Evolutionary conservation across 306 rosid species (phyloP), one percentile per base, ranked within the genome.

Genomic region (Fragaria iinumae): DNA sequence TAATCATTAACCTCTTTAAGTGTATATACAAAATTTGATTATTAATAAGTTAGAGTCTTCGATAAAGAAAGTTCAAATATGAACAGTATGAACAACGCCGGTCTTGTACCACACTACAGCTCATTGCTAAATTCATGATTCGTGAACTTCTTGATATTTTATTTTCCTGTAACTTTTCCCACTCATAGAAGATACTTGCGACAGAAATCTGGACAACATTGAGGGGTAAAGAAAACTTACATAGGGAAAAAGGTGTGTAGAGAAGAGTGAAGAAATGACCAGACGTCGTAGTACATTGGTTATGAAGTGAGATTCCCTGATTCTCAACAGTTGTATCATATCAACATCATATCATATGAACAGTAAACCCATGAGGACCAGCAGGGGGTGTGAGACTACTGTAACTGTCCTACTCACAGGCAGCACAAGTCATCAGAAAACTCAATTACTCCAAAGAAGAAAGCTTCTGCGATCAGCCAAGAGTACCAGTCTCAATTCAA

Each of bases 361-460:
- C 70, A 65, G 70, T 36, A 36, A 65, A 65, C n/a, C 43, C 70
- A 65, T 38, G 48, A 65, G 70, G 20, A 14, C 43, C 34, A 8
- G 44, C 44, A 6, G 36, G 36, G 52, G 55, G 67, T 44, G 12
- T 1, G 1, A 32, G 36, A 32, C 36, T 32, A 32, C 36, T 32
- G 36, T 32, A 32, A 32, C 36, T 32, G 36, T 32, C 0, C 4
- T 32, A 3, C 36, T 32, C 68, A 29, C 57, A 49, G 82, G 68
- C 62, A 25, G 20, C 18, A 78, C 64, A 38, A 78, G 86, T 87
- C 88, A 69, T 67, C 76, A 11, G 14, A 72, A 59, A 57, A 83
- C 83, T 82, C 84, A 66, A 72, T 72, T 11, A 10, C 81, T 67
- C 32, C 76, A 68, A 49, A n/a, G 75, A 77, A 49, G 53, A 81